Evolutionary conservation across 352 stramenopile species (phyloP), one percentile per base, ranked within the genome.

Genomic region (Phytophthora lateralis): DNA sequence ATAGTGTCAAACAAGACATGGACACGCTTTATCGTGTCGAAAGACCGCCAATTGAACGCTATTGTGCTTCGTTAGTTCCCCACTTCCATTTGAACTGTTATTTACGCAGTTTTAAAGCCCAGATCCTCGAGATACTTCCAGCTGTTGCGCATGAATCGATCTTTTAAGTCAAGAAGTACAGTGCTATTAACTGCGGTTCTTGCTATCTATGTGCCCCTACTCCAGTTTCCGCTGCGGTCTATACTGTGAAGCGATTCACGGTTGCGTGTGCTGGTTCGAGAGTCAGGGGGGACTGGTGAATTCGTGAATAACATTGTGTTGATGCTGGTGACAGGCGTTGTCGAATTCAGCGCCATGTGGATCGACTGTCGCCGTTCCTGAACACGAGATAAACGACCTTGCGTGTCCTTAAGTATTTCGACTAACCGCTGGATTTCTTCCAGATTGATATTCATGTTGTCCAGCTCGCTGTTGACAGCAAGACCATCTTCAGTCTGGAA

Each of bases 391-490:
- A 83, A 69, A 7, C 74, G 78, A 3, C 45, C 52, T 47, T 82
- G 73, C 14, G 73, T 62, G 12, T 47, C 64, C 34, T 71, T 75
- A 42, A 85, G 66, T 5, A 55, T 55, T 14, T 81, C 69, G 7
- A 82, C 53, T 30, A 85, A 45, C 2, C 71, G 70, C 50, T 78
- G 67, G 24, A 82, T 75, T 37, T 85, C 66, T 8, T 78, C 61
- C 7, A 85, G 60, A 46, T 71, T 82, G 26, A 69, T 20, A 20
- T 71, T 75, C 71, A 85, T 82, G 41, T 43, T 75, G 34, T 85
- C 76, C 44, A 85, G 47, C 58, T 85, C 76, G 7, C 51, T 75
- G 52, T 78, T 66, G 64, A 85, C 74, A 37, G 67, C 63, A 17
- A 54, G 35, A 9, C 61, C 60, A 14, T 85, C 73, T 39, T 85